phyloP scores from a whole-genome alignment of 192 early-diverging fungal species.

The Podila horticola region DNA sequence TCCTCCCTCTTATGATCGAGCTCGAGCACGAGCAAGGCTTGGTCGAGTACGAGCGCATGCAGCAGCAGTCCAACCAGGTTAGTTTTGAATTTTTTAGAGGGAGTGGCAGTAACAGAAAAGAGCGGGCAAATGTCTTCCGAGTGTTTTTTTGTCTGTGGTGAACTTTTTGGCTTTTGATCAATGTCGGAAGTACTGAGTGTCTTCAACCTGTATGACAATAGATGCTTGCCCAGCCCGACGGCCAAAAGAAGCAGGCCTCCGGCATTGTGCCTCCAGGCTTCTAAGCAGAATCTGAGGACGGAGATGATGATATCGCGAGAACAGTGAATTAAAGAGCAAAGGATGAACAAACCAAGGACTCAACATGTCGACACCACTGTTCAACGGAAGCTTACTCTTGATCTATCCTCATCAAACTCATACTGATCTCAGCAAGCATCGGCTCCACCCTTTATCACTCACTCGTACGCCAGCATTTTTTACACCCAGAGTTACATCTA shows the following conservation, averaged over 20 bases:
- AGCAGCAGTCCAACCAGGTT: constrained; percentile 59
- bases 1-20: constrained; percentile 88
- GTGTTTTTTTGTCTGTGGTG: too few relatives aligned
- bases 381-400: neutral
- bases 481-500: neutral
- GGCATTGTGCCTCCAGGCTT: constrained; percentile 49
- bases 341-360: too few relatives aligned
- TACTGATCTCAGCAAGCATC: neutral
- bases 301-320: too few relatives aligned
- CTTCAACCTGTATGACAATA: neutral
- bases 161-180: too few relatives aligned
- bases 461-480: too few relatives aligned
- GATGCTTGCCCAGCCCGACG: constrained; percentile 48
- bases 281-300: neutral
- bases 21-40: constrained; percentile 88
- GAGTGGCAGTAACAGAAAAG: neutral
- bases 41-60: constrained; percentile 82
- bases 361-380: too few relatives aligned
- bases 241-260: constrained; percentile 42
- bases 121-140: too few relatives aligned
- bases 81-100: neutral
- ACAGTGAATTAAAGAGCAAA: too few relatives aligned
- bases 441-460: neutral
- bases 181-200: too few relatives aligned
- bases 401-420: neutral